Evolutionary conservation across 495 filamentous ascomycete genomes (phyloP), one percentile per base, ranked within the genome.

Genomic region (Evernia prunastri): DNA sequence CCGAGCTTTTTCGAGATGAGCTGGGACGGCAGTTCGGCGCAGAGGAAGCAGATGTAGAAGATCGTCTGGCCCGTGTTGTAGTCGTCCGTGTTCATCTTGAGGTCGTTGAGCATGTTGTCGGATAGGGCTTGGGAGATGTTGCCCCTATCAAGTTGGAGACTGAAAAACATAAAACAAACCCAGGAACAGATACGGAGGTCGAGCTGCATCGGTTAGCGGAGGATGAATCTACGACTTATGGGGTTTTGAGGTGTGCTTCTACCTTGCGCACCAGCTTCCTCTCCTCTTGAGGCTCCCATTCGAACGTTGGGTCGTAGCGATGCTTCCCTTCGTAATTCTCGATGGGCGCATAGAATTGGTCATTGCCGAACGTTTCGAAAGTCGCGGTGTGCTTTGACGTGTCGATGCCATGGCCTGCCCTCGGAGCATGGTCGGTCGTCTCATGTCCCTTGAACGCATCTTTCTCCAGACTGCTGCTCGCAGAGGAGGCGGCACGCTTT

Each of bases 151-250:
- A 93, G 77, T 66, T 95, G 89, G 35, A 95, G 81, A 0, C 88
- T 88, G 60, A 93, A 92, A 73, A 94, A 93, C 74, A 89, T 92
- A 33, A 91, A 70, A 67, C 89, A 91, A 8, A 84, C 84, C 77
- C 86, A 86, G 35, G 79, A 76, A 62, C 82, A 85, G 13, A 91
- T 76, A 18, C 80, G 75, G 54, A 73, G 70, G 60, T 87, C 84
- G 60, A 86, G 82, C 81, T 77, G 31, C 20, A 5, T n/a, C 5
- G 23, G 6, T 29, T 8, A 39, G 35, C 33, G 2, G 31, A 72
- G 67, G 69, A 67, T 18, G 49, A 29, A 0, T 53, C 1, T 17
- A 8, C 18, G 15, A 53, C 12, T 53, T 25, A 29, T 31, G 74
- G n/a, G n/a, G 12, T 60, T 3, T 29, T 45, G 8, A 27, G 7